Conservation (phyloP, 2,329 filamentous ascomycete species). For the Aureobasidium sp. region DNA sequence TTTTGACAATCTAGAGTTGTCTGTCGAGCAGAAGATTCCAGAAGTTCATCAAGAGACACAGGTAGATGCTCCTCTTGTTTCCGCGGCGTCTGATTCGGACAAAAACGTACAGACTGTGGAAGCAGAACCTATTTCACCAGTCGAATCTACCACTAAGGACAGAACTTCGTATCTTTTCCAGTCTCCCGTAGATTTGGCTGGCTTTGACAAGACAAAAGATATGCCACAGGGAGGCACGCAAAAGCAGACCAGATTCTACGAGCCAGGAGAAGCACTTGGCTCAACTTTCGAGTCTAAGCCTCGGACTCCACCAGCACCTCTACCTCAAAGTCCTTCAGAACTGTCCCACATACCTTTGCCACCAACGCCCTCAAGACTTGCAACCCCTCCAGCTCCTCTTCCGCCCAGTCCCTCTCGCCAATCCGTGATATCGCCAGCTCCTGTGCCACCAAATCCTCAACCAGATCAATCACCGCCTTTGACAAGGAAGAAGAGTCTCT, state of each 20-base stretch:
- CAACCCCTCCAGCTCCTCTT: neutral
- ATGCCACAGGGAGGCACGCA: too few species aligned
- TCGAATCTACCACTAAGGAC: slow-evolving; percentile 40
- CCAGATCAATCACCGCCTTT: neutral
- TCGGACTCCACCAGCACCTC: neutral
- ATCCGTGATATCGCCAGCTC: neutral
- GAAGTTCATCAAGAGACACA: neutral
- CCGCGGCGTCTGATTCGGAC: neutral
- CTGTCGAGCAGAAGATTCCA: neutral
- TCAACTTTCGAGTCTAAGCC: neutral
- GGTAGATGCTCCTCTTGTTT: neutral
- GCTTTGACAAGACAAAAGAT: neutral
- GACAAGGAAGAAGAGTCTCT: slow-evolving; percentile 25
- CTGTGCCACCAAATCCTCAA: neutral
- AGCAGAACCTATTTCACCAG: slow-evolving; percentile 27
- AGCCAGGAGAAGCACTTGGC: neutral
- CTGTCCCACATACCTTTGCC: neutral
- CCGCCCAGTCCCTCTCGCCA: neutral
- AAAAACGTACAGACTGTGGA: neutral
- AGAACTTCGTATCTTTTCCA: slow-evolving; percentile 42
- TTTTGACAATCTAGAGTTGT: neutral
- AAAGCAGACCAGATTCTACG: neutral
- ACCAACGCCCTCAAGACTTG: neutral
- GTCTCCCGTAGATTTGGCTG: slow-evolving; percentile 30
- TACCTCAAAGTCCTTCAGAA: neutral